phyloP scores from a whole-genome alignment of 1,139 yeast genomes.

The Saccharomyces hybrid region DNA sequence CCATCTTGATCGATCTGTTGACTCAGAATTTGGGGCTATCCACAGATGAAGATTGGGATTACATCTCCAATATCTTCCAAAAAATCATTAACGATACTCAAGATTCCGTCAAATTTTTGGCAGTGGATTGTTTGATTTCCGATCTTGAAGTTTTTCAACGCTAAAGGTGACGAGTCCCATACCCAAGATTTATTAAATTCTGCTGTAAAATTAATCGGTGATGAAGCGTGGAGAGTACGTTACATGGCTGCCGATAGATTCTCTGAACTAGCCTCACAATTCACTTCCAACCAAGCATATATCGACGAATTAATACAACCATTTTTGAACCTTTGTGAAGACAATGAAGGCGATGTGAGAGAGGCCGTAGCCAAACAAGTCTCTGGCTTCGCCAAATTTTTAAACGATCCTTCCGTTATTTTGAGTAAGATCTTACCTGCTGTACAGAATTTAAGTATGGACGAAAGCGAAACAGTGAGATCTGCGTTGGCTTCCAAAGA shows the following conservation, averaged over 20 bases:
- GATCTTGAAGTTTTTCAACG: slow-evolving; percentile 58
- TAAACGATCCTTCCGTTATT: slow-evolving; percentile 43
- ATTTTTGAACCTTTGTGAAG: slow-evolving; percentile 73
- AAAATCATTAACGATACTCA: slow-evolving; percentile 77
- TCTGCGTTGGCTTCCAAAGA: slow-evolving; percentile 83
- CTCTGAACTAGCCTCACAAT: slow-evolving; percentile 61
- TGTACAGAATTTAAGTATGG: slow-evolving; percentile 77
- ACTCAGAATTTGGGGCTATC: slow-evolving; percentile 36
- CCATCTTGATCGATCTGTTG: slow-evolving; percentile 58
- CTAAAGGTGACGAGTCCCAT: slow-evolving; percentile 49
- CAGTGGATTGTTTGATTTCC: slow-evolving; percentile 78
- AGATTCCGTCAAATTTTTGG: slow-evolving; percentile 86
- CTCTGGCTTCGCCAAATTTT: slow-evolving; percentile 64
- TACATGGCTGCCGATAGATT: slow-evolving; percentile 95
- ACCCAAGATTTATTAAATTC: slow-evolving; percentile 53
- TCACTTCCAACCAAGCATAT: slow-evolving; percentile 42
- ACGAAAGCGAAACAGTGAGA: slow-evolving; percentile 87
- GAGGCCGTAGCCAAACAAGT: slow-evolving; percentile 89
- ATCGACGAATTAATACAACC: slow-evolving; percentile 49
- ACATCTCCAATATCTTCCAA: slow-evolving; percentile 74
- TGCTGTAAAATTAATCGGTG: slow-evolving; percentile 64
- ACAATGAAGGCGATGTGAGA: slow-evolving; percentile 93
- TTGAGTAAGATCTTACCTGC: slow-evolving; percentile 72
- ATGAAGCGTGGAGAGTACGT: slow-evolving; percentile 96
- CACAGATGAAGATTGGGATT: slow-evolving; percentile 55